These are phyloP conservation scores for Mycena venus DNA, from an alignment of 768 basidiomycete species.

Conservation along the genomic window DNA sequence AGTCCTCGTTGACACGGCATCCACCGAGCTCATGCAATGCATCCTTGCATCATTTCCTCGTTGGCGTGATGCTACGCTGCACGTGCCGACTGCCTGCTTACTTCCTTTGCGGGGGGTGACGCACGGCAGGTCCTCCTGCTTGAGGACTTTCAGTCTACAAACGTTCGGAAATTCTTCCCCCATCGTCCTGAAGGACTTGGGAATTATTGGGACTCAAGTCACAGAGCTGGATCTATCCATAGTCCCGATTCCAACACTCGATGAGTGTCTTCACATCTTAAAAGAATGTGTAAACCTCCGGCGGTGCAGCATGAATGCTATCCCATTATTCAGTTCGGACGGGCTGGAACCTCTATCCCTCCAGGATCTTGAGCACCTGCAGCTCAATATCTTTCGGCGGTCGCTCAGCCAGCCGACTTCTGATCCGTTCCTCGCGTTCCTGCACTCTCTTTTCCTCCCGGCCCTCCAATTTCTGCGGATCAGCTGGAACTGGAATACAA, in stretches of 20 bases:
- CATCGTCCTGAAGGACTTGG: conserved; percentile 41
- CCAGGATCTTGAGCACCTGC: conserved; percentile 47
- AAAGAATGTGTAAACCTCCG: conserved; percentile 46
- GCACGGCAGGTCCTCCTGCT: conserved; percentile 40
- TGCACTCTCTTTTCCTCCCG: conserved; percentile 46
- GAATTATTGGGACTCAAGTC: conserved; percentile 56
- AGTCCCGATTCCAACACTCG: conserved; percentile 48
- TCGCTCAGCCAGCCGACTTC: conserved; percentile 33
- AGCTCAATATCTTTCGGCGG: conserved; percentile 49
- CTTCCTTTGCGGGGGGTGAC: conserved; percentile 37
- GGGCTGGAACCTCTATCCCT: conserved; percentile 35
- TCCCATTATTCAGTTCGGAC: conserved; percentile 41
- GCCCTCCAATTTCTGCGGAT: conserved; percentile 48
- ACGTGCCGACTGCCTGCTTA: conserved; percentile 47
- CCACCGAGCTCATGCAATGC: conserved; percentile 13
- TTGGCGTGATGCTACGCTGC: conserved; percentile 53
- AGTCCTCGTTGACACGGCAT: conserved; percentile 14
- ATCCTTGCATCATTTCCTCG: conserved; percentile 36
- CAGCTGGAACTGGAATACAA: conserved; percentile 47
- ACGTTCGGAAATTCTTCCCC: conserved; percentile 40
- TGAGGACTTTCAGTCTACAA: conserved; percentile 50
- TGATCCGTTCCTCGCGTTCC: conserved; percentile 45
- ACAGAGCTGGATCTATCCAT: conserved; percentile 52
- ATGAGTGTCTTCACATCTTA: conserved; percentile 52
- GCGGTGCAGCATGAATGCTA: conserved; percentile 48